phyloP scores from a whole-genome alignment of 2,329 filamentous ascomycete species.

The Leptographium lundbergii region DNA sequence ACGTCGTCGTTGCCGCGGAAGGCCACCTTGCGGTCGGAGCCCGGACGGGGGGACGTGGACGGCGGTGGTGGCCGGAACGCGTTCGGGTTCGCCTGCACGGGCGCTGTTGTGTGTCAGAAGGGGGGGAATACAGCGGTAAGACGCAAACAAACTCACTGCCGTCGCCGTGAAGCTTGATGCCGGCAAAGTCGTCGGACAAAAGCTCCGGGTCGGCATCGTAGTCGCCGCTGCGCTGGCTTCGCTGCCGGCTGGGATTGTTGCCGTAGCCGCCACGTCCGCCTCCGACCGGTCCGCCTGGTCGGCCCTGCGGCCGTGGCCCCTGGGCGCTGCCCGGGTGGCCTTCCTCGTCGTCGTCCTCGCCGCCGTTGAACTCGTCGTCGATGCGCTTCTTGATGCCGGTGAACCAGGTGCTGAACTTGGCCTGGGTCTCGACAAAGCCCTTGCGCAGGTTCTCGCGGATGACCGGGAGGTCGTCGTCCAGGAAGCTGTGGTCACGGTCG shows the following conservation, averaged over 20 bases:
- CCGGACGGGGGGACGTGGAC: slow-evolving; percentile 36
- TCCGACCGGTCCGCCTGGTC: slow-evolving; percentile 11
- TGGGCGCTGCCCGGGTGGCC: slow-evolving; percentile 6
- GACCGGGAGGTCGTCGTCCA: slow-evolving; percentile 89
- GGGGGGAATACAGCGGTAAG: neutral
- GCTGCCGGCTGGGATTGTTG: slow-evolving; percentile 34
- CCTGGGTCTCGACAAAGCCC: slow-evolving; percentile 89
- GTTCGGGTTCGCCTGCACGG: slow-evolving; percentile 58
- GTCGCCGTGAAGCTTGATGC: slow-evolving; percentile 50
- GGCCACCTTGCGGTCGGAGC: slow-evolving; percentile 38
- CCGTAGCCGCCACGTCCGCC: slow-evolving; percentile 24
- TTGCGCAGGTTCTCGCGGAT: slow-evolving; percentile 90
- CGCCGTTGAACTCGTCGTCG: slow-evolving; percentile 74
- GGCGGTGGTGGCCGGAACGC: slow-evolving; percentile 59
- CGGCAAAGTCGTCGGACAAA: slow-evolving; percentile 76
- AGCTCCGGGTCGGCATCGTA: slow-evolving; percentile 93
- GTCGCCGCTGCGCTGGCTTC: slow-evolving; percentile 65
- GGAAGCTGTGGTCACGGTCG: slow-evolving; percentile 74
- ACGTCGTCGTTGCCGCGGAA: slow-evolving; percentile 65
- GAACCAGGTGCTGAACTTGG: slow-evolving; percentile 87
- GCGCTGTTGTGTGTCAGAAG: slow-evolving; percentile 25
- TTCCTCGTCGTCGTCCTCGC: slow-evolving; percentile 39
- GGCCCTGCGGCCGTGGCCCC: neutral
- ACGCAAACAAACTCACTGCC: slow-evolving; percentile 38
- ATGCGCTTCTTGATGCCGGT: slow-evolving; percentile 83